A percentile compares a stretch with the other conserved stretches of the same genome.
Conservation (phyloP, 129 eudicot species). For the Artemisia tridentata region DNA sequence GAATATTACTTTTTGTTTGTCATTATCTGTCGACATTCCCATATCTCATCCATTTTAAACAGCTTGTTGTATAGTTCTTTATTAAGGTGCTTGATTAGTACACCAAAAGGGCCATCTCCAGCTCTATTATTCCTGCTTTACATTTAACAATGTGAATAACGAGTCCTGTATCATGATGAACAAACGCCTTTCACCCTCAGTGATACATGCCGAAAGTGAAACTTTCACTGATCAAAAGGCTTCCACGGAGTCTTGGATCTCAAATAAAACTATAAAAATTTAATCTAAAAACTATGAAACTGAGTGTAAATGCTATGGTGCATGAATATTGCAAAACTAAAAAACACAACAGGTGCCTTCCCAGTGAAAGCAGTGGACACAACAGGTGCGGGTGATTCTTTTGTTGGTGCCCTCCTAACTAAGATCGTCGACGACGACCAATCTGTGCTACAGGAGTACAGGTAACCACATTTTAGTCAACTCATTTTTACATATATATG, state of each 20-base stretch:
- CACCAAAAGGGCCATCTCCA: conserved; percentile 25
- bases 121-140: conserved; percentile 10
- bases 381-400: conserved; percentile 97
- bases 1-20: too few relatives aligned
- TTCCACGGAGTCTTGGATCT: conserved; percentile 17
- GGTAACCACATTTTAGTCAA: conserved; percentile 29
- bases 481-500: background rate
- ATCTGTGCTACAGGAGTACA: conserved; percentile 65
- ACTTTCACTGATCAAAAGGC: conserved; percentile 5
- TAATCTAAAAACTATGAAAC: too few relatives aligned
- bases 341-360: conserved; percentile 44
- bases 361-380: conserved; percentile 83
- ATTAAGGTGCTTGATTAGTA: background rate
- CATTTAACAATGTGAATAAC: conserved; percentile 8
- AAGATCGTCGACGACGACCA: conserved; percentile 74
- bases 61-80: background rate
- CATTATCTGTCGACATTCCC: too few relatives aligned
- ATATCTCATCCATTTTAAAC: conserved; percentile 9
- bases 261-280: background rate
- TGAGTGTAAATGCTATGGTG: background rate
- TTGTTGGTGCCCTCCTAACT: conserved; percentile 76
- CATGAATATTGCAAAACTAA: background rate
- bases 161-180: conserved; percentile 26
- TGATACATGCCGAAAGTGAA: conserved; percentile 18
- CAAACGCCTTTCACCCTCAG: conserved; percentile 3